phyloP scores from a whole-genome alignment of 2,329 filamentous ascomycete genomes.

The Fusarium sp. region DNA sequence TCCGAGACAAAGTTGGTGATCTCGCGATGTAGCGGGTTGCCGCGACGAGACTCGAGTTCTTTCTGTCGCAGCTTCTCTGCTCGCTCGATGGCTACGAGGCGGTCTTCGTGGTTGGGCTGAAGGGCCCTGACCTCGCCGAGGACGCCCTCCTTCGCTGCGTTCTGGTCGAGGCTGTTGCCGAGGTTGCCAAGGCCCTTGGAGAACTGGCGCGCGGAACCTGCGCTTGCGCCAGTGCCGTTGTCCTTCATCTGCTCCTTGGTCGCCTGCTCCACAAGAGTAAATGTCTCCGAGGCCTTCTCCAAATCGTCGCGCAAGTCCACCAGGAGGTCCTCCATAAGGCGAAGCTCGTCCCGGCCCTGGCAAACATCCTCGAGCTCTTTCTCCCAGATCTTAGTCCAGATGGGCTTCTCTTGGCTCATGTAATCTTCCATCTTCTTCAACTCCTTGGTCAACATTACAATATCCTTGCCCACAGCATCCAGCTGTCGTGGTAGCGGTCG shows the following conservation, averaged over 20 bases:
- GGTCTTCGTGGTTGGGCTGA: conserved; percentile 93
- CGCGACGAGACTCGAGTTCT: conserved; percentile 84
- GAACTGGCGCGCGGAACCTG: conserved; percentile 69
- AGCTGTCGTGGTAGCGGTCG: conserved; percentile 92
- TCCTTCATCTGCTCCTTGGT: conserved; percentile 98
- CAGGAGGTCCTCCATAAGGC: conserved; percentile 95
- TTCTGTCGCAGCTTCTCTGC: conserved; percentile 93
- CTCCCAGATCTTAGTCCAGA: conserved; percentile 99
- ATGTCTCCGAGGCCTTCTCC: conserved; percentile 94
- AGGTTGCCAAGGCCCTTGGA: conserved; percentile 69
- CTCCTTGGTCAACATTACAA: conserved; percentile 84
- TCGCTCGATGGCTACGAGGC: conserved; percentile 96
- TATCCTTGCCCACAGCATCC: conserved; percentile 90
- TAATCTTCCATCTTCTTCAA: conserved; percentile 96
- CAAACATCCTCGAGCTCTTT: conserved; percentile 96
- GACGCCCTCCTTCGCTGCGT: conserved; percentile 89
- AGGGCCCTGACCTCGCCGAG: conserved; percentile 94
- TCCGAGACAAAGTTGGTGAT: conserved; percentile 88
- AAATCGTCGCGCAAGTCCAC: conserved; percentile 94
- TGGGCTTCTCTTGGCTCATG: conserved; percentile 90
- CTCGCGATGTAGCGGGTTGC: conserved; percentile 87
- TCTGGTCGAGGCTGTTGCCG: conserved; percentile 76
- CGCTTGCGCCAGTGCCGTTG: conserved; percentile 67
- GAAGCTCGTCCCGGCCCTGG: conserved; percentile 93
- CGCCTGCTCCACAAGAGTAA: conserved; percentile 95